Evolutionary conservation across 1,139 yeast species (phyloP), one percentile per base, ranked within the genome.

Genomic region (Sugiyamaella neomexicana): DNA sequence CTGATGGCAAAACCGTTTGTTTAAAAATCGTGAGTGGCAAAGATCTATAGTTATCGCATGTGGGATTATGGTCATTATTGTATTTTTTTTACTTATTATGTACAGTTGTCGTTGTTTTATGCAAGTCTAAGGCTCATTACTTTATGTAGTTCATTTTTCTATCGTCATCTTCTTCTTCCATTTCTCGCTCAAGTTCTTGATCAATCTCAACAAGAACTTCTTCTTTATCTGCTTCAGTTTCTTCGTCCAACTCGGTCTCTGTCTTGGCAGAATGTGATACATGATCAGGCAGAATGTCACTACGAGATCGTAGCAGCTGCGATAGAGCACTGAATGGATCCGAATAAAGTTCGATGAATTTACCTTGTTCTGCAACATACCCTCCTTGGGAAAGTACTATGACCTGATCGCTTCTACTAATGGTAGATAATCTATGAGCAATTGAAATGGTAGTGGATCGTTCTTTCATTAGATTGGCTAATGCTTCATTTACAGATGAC

Each of bases 351-450:
- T 81, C 82, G 36, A 73, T 73, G 65, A 89, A 91, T 42, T 75
- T 72, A 16, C 98, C 98, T 60, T 84, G 87, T 70, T 93, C 98
- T 0, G 87, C 89, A n/a, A 90, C 88, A 31, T 76, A 76, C 8
- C 97, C 97, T 39, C 80, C 80, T 52, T 79, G 75, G 27, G 90
- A 89, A 25, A 91, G 72, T 2, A 91, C 98, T 58, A 91, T 80
- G 8, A 91, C 82, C 57, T 88, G 79, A 62, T 89, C 93, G 56
- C 96, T 86, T 62, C 90, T 80, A 62, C 86, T 82, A 54, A 93
- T 91, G 0, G 99, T 91, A 1, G 96, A 86, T 56, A 90, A 75
- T 61, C 97, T 76, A 69, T 91, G 99, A 1, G 98, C 98, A 67
- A 91, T 93, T 55, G 95, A 87, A 50, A 91, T 87, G 7, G 95